Evolutionary conservation across 768 basidiomycete species (phyloP).

Genomic region (Coprinopsis cinerea): DNA sequence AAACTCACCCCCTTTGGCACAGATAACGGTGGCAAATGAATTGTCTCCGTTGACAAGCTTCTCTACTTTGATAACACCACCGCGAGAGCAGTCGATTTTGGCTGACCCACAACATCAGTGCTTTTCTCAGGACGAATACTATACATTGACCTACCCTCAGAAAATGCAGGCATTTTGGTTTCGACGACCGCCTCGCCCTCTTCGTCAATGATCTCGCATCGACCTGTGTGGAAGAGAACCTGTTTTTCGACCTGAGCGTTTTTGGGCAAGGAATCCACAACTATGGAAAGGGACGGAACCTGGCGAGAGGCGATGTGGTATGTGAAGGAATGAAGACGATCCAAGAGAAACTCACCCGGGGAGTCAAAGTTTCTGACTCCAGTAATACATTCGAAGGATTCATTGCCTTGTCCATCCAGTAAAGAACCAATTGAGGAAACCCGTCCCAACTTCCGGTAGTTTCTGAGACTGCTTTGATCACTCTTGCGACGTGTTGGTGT

Average conservation of each 20-base stretch:
- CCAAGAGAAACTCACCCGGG: constrained; percentile 13
- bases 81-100: neutral
- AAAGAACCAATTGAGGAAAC: constrained; percentile 56
- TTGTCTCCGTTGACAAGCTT: constrained; percentile 29
- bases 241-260: constrained; percentile 74
- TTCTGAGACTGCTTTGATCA: constrained; percentile 53
- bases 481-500: constrained; percentile 73
- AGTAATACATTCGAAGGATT: constrained; percentile 35
- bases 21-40: constrained; percentile 40
- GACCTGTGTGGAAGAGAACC: constrained; percentile 64
- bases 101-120: neutral
- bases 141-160: neutral
- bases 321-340: neutral
- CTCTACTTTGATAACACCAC: neutral
- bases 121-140: neutral
- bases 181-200: constrained; percentile 36
- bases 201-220: constrained; percentile 39
- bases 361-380: constrained; percentile 25
- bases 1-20: constrained; percentile 31
- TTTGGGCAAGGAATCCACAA: constrained; percentile 63
- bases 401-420: constrained; percentile 54
- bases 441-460: constrained; percentile 57
- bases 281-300: constrained; percentile 49
- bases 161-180: neutral
- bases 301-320: neutral